A percentile compares a stretch with the other conserved stretches of the same genome.
Evolutionary conservation across 441 rosid genomes (phyloP).

Genomic region (Erysimum cheiri): DNA sequence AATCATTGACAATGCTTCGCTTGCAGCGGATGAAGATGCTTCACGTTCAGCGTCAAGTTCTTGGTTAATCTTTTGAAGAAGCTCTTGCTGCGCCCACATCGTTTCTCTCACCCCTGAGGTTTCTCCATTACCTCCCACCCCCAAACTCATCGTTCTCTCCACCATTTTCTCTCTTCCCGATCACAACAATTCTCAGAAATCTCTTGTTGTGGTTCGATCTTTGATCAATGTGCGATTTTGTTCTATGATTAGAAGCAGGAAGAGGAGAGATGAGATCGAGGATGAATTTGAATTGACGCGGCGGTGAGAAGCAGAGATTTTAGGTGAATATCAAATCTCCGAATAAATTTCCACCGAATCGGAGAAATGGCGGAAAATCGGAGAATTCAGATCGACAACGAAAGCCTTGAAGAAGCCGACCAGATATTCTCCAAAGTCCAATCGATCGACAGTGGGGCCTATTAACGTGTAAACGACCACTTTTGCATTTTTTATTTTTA

Average conservation of each 20-base stretch:
- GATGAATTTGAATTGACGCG: neutral
- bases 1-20: constrained; percentile 90
- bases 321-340: constrained; percentile 21
- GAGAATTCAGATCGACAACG: constrained; percentile 33
- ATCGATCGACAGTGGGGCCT: constrained; percentile 7
- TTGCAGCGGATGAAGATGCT: constrained; percentile 76
- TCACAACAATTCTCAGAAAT: neutral
- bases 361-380: constrained; percentile 27
- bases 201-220: constrained; percentile 1
- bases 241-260: neutral
- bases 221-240: neutral
- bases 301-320: neutral
- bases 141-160: constrained; percentile 44
- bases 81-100: constrained; percentile 74
- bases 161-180: constrained; percentile 44
- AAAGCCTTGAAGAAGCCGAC: constrained; percentile 12
- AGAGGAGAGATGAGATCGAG: neutral
- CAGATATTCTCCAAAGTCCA: constrained; percentile 7
- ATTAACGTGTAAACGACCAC: constrained; percentile 17
- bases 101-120: constrained; percentile 59
- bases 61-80: constrained; percentile 65
- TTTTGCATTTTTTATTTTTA: neutral
- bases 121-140: constrained; percentile 51
- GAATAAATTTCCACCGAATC: constrained; percentile 21
- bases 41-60: constrained; percentile 91